Evolutionary conservation across 805 yeast genomes (phyloP).

Genomic region (Lachancea kluyveri): DNA sequence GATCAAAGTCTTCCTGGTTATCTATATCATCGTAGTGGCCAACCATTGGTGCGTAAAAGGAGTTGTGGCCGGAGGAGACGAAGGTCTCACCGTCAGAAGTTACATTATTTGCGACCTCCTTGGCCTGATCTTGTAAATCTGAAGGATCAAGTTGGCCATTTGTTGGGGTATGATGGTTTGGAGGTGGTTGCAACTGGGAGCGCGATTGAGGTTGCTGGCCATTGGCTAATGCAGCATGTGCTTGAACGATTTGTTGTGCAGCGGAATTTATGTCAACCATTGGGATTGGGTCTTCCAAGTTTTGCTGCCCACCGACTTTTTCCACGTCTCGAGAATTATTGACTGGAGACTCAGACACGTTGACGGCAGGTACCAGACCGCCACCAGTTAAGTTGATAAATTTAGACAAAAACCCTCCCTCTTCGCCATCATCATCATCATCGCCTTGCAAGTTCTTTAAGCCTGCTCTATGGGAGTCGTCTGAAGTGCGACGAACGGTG

Average conservation of each 20-base stretch:
- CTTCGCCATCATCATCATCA: conserved; percentile 18
- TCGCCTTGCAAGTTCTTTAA: conserved; percentile 11
- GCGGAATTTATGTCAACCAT: conserved; percentile 42
- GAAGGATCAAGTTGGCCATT: conserved; percentile 13
- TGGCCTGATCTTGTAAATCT: conserved; percentile 7
- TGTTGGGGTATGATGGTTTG: conserved; percentile 1
- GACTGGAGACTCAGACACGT: conserved; percentile 12
- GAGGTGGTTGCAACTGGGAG: too few relatives aligned
- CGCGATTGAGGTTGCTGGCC: conserved; percentile 2
- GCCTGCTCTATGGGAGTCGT: conserved; percentile 8
- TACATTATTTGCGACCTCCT: conserved; percentile 3
- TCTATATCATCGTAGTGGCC: conserved; percentile 35
- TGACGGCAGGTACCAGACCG: conserved; percentile 34
- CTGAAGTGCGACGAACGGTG: conserved; percentile 7
- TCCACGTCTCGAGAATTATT: conserved; percentile 34
- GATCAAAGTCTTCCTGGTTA: conserved; percentile 33
- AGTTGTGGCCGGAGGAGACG: conserved; percentile 15
- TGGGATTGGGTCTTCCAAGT: conserved; percentile 36
- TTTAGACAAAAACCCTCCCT: conserved; percentile 24
- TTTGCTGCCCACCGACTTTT: conserved; percentile 22
- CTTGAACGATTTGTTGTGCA: conserved; percentile 48
- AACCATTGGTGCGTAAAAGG: conserved; percentile 36
- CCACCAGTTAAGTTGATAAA: conserved; percentile 29
- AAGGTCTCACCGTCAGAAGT: conserved; percentile 15
- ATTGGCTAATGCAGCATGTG: conserved; percentile 34